Evolutionary conservation across 2,329 filamentous ascomycete genomes (phyloP), one percentile per base, ranked within the genome.

Genomic region (Endoconidiophora polonica): DNA sequence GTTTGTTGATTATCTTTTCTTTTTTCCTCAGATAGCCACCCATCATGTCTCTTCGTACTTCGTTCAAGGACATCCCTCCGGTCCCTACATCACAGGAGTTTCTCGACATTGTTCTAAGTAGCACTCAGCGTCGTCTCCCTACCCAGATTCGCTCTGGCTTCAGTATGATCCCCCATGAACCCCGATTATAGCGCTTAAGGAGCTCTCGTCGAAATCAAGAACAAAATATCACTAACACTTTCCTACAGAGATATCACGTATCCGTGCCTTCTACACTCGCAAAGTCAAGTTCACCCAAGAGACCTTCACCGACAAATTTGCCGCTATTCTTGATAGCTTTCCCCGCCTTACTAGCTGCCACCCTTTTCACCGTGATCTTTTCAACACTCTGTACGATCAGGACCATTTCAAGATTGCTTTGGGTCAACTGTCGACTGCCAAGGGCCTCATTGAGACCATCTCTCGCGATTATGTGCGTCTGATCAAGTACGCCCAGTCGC

Each of bases 251-350:
- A 54, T 54, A 41, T 54, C 52, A 20, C 52, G 52, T 54, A 54
- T 54, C 48, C 48, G 52, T 39, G 83, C 78, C 46, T 96, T 96
- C 70, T 96, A 96, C 67, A 95, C 90, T 43, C 75, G 91, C 65
- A 96, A 96, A 69, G 88, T 95, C 74, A 96, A 96, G 68, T 98
- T 87, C 68, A 95, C 91, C 4, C 82, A 90, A 62, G 91, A 98
- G 69, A 96, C 90, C 40, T 95, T 95, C 66, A 80, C 81, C 57
- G 91, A 98, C 66, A 96, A 96, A 69, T 79, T 98, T 57, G 78
- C 79, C 57, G 77, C 81, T 54, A 95, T 95, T 61, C 79, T 96
- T 61, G 85, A 94, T 65, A 86, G 84, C 59, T 95, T 98, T 62
- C 91, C 91, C 50, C 79, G 88, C 52, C 74, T 98, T 49, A 81